phyloP scores from a whole-genome alignment of 441 rosid species.

The Gossypium trilobum region DNA sequence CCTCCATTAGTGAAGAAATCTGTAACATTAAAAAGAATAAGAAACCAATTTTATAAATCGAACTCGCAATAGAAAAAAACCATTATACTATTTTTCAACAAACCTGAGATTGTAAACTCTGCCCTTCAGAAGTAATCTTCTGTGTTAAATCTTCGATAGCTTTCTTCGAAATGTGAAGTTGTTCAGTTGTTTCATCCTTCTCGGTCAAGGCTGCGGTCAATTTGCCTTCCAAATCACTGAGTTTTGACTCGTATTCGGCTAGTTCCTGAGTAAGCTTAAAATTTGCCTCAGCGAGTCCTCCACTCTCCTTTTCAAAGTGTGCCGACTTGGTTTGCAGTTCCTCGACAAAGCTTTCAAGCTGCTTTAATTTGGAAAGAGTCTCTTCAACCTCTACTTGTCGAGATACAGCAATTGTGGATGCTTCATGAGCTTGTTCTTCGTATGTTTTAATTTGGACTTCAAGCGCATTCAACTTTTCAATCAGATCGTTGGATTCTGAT shows the following conservation, averaged over 20 bases:
- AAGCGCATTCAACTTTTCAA: constrained; percentile 45
- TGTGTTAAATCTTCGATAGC: constrained; percentile 53
- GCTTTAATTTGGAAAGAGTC: constrained; percentile 42
- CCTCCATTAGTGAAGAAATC: constrained; percentile 69
- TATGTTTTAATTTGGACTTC: constrained; percentile 45
- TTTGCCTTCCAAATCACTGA: constrained; percentile 46
- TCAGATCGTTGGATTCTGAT: constrained; percentile 41
- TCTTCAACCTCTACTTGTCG: constrained; percentile 63
- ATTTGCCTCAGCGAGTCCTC: constrained; percentile 70
- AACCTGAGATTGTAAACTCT: constrained; percentile 74
- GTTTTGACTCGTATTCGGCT: constrained; percentile 50
- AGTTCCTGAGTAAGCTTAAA: constrained; percentile 66
- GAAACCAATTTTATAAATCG: neutral
- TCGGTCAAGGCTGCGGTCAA: constrained; percentile 37
- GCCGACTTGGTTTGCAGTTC: constrained; percentile 50
- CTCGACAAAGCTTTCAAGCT: constrained; percentile 51
- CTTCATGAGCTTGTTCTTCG: constrained; percentile 49
- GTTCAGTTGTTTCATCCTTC: constrained; percentile 54
- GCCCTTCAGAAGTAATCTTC: constrained; percentile 56
- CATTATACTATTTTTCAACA: constrained; percentile 5
- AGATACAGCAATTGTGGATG: constrained; percentile 46
- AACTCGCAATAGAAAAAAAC: neutral
- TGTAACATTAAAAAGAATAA: constrained; percentile 24
- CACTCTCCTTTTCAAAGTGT: constrained; percentile 59
- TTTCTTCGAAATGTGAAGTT: constrained; percentile 53